Conservation (phyloP, 345 rosid genomes). For the Lepidium didymum region DNA sequence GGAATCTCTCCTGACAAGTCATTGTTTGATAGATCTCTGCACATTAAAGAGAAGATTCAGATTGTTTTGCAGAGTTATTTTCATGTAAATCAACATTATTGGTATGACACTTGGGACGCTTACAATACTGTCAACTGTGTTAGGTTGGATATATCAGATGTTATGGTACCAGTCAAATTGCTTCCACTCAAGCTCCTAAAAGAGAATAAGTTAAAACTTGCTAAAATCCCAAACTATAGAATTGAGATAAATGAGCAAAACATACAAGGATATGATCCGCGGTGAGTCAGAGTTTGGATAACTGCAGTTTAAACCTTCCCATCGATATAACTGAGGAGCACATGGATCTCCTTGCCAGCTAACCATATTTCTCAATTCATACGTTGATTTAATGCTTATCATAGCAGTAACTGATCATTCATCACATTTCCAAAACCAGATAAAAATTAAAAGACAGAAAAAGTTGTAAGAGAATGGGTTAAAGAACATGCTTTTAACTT, state of each 20-base stretch:
- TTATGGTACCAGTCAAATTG: slow-evolving; percentile 28
- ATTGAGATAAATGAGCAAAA: background rate
- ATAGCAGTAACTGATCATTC: slow-evolving; percentile 35
- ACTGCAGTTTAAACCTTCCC: slow-evolving; percentile 44
- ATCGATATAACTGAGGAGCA: slow-evolving; percentile 10
- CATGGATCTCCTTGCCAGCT: slow-evolving; percentile 59
- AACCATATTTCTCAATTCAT: slow-evolving; percentile 15
- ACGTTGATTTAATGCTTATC: slow-evolving; percentile 27
- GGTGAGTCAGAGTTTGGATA: slow-evolving; percentile 7
- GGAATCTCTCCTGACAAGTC: no score
- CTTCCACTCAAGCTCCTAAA: slow-evolving; percentile 32
- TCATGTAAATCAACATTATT: background rate
- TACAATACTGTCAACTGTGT: slow-evolving; percentile 30
- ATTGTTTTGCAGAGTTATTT: background rate
- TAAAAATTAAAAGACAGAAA: background rate
- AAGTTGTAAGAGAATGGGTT: background rate
- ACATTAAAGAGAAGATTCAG: no score
- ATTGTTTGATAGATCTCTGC: no score
- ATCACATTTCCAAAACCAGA: background rate
- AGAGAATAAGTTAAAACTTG: background rate
- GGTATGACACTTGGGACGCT: background rate
- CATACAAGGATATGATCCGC: slow-evolving; percentile 45
- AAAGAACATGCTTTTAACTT: background rate
- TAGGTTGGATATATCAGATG: slow-evolving; percentile 28
- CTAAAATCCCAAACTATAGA: background rate